Percentiles rank a stretch among this genome's conserved stretches.
Conservation (phyloP, 495 filamentous ascomycete species). For the Neurospora intermedia region DNA sequence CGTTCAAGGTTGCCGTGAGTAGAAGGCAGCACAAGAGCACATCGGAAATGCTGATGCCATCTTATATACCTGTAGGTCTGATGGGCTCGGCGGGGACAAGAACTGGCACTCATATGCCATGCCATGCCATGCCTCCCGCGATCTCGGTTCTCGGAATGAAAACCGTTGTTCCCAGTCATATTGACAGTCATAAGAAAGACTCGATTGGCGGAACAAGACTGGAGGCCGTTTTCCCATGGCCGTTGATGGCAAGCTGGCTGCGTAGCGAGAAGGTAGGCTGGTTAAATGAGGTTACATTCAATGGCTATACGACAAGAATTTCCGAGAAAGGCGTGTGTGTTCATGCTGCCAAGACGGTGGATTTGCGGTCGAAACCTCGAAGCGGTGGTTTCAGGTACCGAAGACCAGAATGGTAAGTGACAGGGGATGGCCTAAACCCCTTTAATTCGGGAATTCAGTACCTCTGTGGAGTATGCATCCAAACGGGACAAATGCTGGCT, state of each 20-base stretch:
- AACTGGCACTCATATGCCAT: background rate
- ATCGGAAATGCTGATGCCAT: background rate
- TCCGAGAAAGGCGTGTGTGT: conserved; percentile 4
- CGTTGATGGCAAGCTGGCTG: background rate
- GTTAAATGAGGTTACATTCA: conserved; percentile 9
- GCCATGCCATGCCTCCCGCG: background rate
- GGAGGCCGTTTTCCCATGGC: background rate
- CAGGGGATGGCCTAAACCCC: background rate
- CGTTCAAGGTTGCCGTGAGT: background rate
- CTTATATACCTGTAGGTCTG: background rate
- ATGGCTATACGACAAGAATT: conserved; percentile 1
- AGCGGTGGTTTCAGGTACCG: conserved; percentile 1
- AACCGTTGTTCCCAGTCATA: conserved; percentile 3
- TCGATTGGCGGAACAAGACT: conserved; percentile 19
- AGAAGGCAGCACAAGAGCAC: background rate
- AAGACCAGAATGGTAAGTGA: background rate
- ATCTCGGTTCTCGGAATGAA: conserved; percentile 6
- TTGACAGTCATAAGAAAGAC: background rate
- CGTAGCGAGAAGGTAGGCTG: background rate
- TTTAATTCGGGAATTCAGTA: background rate
- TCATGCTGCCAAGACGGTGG: conserved; percentile 16
- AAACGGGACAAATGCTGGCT: background rate
- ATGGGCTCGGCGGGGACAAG: background rate
- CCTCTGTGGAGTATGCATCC: background rate
- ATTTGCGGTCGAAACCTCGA: background rate